Evolutionary conservation across 1,139 yeast species (phyloP), one percentile per base, ranked within the genome.

Genomic region (Arxiozyma slooffiae): DNA sequence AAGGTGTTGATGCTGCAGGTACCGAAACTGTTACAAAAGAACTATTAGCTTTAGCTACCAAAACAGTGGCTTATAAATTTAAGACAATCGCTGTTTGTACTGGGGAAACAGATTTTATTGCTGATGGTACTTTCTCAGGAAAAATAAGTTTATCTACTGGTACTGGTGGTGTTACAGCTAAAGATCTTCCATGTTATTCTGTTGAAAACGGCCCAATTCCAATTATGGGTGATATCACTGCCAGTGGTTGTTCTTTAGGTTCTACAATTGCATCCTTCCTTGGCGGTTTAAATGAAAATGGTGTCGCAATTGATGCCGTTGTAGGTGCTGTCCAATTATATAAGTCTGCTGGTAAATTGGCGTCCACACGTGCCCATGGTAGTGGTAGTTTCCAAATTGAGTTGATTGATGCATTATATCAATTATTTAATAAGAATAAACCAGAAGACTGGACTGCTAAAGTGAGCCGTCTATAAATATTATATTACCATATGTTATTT

Each of bases 191-290:
- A 4, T 57, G 69, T 18, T 60, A 60, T 1, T 61, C 61, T 9
- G 57, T 67, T 3, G 65, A 80, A 4, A 55, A 63, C 2, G 94
- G 92, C 16, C 94, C 96, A 0, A 77, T 81, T 57, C 67, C 71
- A 20, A 61, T 82, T 44, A 82, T 89, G 85, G 85, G 85, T 0
- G 64, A 71, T 16, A 77, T 89, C n/a, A 89, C 97, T 0, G 97
- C 96, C 0, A 76, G 94, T 2, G 97, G 97, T 0, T 90, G 97
- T 57, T 78, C 92, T 0, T 70, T 88, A 46, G 96, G 95, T 1
- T 81, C 92, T 48, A 76, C 80, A 0, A 78, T 88, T 50, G 82
- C 86, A 0, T 74, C 86, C 0, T 77, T 74, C 57, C 61, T 81
- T 8, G 81, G 81, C 4, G 77, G 81, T 2, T 62, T 67, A 40